Conservation (phyloP, 1,284 basidiomycete genomes). For the Sphagnurus paluster region DNA sequence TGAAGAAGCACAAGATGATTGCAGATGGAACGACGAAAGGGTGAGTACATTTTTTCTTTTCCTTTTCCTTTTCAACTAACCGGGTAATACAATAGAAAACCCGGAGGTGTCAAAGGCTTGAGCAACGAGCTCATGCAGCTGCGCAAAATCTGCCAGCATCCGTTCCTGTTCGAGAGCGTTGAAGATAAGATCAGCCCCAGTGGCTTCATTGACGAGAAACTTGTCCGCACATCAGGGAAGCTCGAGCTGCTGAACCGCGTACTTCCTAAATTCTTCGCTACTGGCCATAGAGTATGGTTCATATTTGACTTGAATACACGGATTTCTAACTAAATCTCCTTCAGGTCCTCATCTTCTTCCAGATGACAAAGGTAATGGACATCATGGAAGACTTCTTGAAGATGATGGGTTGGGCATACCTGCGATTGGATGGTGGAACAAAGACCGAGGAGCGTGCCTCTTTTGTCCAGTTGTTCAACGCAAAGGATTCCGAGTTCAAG, state of each 20-base stretch:
- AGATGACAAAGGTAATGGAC: slow-evolving; percentile 99
- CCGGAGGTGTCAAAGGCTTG: slow-evolving; percentile 80
- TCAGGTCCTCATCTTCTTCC: slow-evolving; percentile 98
- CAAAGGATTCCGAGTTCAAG: slow-evolving; percentile 85
- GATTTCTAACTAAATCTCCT: slow-evolving; percentile 1
- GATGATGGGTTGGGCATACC: slow-evolving; percentile 87
- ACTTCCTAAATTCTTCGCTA: slow-evolving; percentile 92
- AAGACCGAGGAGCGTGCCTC: slow-evolving; percentile 97
- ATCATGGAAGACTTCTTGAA: slow-evolving; percentile 99
- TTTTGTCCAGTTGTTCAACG: slow-evolving; percentile 91
- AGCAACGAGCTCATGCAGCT: slow-evolving; percentile 99
- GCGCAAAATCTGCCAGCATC: slow-evolving; percentile 98
- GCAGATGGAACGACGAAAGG: slow-evolving; percentile 82
- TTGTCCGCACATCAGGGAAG: slow-evolving; percentile 90
- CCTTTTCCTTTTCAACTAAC: neutral
- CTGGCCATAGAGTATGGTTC: slow-evolving; percentile 78
- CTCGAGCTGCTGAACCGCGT: slow-evolving; percentile 94
- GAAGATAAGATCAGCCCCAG: slow-evolving; percentile 89
- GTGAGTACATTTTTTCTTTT: slow-evolving; percentile 37
- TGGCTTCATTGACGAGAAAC: slow-evolving; percentile 82
- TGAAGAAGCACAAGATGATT: slow-evolving; percentile 98
- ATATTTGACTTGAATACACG: neutral
- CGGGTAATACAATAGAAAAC: slow-evolving; percentile 47
- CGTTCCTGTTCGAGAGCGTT: slow-evolving; percentile 94
- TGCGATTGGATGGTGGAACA: slow-evolving; percentile 96